phyloP scores from a whole-genome alignment of 78 protist genomes.

The slime mould (Dictyostelium discoideum) region DNA sequence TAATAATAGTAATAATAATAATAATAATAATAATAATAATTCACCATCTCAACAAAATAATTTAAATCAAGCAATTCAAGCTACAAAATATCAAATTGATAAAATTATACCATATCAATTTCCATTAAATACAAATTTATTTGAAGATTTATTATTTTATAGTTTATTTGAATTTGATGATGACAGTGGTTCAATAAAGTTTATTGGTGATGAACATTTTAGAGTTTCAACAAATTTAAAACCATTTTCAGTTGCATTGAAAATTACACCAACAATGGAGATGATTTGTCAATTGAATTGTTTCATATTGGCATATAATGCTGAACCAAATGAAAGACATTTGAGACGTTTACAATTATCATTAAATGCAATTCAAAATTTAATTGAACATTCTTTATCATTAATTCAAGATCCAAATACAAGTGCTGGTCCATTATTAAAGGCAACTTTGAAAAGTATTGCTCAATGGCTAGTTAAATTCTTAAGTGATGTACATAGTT shows the following conservation, averaged over 20 bases:
- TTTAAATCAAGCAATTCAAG: not conserved
- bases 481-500: slow-evolving; percentile 52
- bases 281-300: slow-evolving; percentile 48
- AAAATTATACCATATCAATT: slow-evolving; percentile 29
- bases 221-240: not conserved
- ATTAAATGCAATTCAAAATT: slow-evolving; percentile 9
- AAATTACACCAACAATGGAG: slow-evolving; percentile 57
- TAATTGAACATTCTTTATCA: not conserved
- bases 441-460: slow-evolving; percentile 18
- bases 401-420: slow-evolving; percentile 18
- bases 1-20: not conserved
- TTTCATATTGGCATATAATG: slow-evolving; percentile 39
- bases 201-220: slow-evolving; percentile 33
- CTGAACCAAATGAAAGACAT: slow-evolving; percentile 22
- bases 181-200: slow-evolving; percentile 27
- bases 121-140: slow-evolving; percentile 47
- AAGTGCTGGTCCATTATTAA: not conserved
- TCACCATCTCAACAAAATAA: not conserved
- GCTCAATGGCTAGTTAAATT: slow-evolving; percentile 65
- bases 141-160: slow-evolving; percentile 71
- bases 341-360: slow-evolving; percentile 13
- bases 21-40: not conserved
- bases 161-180: slow-evolving; percentile 51
- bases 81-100: slow-evolving; percentile 17
- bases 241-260: slow-evolving; percentile 31